Evolutionary conservation across 2,329 filamentous ascomycete species (phyloP).

Genomic region (Alternaria viburni): DNA sequence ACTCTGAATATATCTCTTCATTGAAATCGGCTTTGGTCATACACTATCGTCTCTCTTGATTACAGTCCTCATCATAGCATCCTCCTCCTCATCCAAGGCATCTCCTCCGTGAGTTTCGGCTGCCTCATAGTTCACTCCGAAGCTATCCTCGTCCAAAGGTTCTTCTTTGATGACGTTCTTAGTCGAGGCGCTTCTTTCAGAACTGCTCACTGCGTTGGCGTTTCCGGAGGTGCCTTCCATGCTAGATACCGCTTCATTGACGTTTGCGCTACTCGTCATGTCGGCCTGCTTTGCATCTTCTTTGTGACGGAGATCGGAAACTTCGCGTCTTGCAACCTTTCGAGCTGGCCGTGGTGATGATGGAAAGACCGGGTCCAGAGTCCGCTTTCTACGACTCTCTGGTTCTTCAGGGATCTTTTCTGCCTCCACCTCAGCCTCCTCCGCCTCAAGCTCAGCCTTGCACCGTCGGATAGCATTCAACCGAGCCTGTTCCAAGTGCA

Average conservation of each 20-base stretch:
- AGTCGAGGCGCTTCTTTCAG: not conserved
- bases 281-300: not conserved
- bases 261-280: not conserved
- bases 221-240: not conserved
- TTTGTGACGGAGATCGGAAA: not conserved
- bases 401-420: not conserved
- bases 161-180: not conserved
- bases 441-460: not conserved
- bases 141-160: not conserved
- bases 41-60: not conserved
- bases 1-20: not conserved
- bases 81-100: not conserved
- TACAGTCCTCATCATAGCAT: not conserved
- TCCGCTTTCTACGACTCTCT: not conserved
- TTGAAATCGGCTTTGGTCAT: not conserved
- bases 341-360: not conserved
- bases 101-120: not conserved
- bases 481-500: not conserved
- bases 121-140: not conserved
- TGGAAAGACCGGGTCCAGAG: not conserved
- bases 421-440: not conserved
- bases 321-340: not conserved
- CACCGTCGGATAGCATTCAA: not conserved
- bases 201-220: not conserved
- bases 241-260: not conserved